A percentile compares a stretch with the other conserved stretches of the same genome.
Evolutionary conservation across 2,329 filamentous ascomycete genomes (phyloP).

Genomic region (Colletotrichum filicis): DNA sequence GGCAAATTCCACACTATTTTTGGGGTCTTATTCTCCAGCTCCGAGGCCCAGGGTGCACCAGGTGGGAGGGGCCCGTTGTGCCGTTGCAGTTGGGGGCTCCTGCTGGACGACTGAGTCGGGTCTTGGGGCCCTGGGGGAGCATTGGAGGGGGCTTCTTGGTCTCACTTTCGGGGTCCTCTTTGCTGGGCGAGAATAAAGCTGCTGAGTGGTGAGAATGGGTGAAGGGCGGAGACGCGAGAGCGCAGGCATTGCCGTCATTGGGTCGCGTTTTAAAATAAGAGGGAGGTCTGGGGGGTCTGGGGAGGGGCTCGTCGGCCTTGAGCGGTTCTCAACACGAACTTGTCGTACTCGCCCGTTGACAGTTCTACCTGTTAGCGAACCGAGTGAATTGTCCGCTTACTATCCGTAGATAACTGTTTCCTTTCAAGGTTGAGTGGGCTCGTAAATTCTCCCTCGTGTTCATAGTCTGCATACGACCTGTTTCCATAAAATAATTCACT

Average conservation of each 20-base stretch:
- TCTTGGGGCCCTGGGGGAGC: neutral
- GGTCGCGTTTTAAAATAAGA: conserved; percentile 33
- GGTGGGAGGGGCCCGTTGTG: neutral
- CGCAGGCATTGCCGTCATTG: conserved; percentile 31
- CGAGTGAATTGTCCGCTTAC: too few relatives aligned
- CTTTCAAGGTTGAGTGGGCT: neutral
- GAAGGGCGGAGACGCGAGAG: neutral
- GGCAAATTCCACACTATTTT: conserved; percentile 27
- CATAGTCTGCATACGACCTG: neutral
- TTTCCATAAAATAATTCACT: neutral
- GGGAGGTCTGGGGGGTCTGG: conserved; percentile 19
- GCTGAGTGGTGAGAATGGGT: neutral
- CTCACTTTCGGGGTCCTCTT: conserved; percentile 13
- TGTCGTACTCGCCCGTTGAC: neutral
- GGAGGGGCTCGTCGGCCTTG: neutral
- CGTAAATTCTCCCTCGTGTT: neutral
- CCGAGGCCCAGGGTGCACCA: conserved; percentile 8
- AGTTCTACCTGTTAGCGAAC: neutral
- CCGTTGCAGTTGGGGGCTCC: neutral
- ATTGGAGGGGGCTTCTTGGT: neutral
- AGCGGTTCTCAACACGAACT: neutral
- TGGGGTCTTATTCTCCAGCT: conserved; percentile 17
- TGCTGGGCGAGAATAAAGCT: neutral
- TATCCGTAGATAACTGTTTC: neutral
- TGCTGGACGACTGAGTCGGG: neutral